Conservation (phyloP, 495 filamentous ascomycete species). For the Thermochaetoides thermophila region DNA sequence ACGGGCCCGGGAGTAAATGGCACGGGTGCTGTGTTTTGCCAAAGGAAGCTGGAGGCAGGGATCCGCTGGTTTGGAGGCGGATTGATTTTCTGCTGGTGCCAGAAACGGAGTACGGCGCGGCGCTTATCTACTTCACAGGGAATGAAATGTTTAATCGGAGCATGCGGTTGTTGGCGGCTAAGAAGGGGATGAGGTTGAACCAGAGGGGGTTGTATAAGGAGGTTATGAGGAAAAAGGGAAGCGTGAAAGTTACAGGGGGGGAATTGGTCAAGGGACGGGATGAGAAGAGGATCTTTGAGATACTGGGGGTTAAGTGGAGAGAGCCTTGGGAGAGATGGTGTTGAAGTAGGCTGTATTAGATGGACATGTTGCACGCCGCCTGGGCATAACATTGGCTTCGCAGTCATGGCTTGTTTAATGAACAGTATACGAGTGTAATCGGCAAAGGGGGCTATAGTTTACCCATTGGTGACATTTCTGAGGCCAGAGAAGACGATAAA, state of each 20-base stretch:
- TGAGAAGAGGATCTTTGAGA: slow-evolving; percentile 76
- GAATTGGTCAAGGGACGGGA: slow-evolving; percentile 58
- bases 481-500: too few species aligned
- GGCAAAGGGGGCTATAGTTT: too few species aligned
- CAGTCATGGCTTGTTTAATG: too few species aligned
- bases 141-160: slow-evolving; percentile 95
- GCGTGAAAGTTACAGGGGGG: slow-evolving; percentile 55
- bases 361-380: too few species aligned
- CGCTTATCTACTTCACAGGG: slow-evolving; percentile 88
- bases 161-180: slow-evolving; percentile 66
- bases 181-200: slow-evolving; percentile 76
- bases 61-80: slow-evolving; percentile 46
- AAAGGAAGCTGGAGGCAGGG: slow-evolving; percentile 1
- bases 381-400: too few species aligned
- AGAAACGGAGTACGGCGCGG: slow-evolving; percentile 66
- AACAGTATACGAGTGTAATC: too few species aligned
- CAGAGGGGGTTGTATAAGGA: slow-evolving; percentile 70
- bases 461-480: too few species aligned
- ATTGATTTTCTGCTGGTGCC: slow-evolving; percentile 85
- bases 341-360: too few species aligned
- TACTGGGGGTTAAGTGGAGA: slow-evolving; percentile 78
- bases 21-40: slow-evolving; percentile 71
- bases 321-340: slow-evolving; percentile 70
- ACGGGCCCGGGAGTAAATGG: slow-evolving; percentile 54
- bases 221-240: slow-evolving; percentile 45